phyloP scores from a whole-genome alignment of 2,329 filamentous ascomycete species.

The Pseudopyricularia javanii region DNA sequence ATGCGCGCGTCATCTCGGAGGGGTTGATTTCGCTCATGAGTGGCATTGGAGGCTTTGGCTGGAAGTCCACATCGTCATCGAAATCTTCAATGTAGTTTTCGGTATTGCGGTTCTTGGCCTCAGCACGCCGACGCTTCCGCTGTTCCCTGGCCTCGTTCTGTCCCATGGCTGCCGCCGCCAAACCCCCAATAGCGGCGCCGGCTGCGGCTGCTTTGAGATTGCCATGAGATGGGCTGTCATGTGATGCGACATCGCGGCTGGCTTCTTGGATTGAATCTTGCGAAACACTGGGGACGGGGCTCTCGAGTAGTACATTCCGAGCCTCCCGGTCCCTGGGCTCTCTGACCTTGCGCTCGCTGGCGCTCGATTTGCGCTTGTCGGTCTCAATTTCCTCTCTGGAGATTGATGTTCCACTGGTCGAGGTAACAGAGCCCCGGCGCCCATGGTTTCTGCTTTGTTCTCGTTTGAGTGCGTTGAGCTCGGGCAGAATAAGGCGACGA shows the following conservation, averaged over 20 bases:
- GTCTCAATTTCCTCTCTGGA: conserved; percentile 45
- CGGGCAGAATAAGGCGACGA: conserved; percentile 75
- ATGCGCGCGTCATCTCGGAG: conserved; percentile 79
- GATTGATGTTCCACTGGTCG: conserved; percentile 40
- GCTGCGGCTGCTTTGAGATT: conserved; percentile 30
- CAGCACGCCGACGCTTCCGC: conserved; percentile 38
- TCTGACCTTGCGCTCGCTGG: conserved; percentile 36
- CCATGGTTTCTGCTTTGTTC: conserved; percentile 69
- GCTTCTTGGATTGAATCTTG: conserved; percentile 32
- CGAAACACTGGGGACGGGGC: conserved; percentile 33
- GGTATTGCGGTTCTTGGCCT: conserved; percentile 32
- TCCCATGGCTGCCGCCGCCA: conserved; percentile 19
- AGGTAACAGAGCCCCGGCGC: conserved; percentile 53
- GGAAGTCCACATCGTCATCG: conserved; percentile 31
- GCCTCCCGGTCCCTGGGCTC: conserved; percentile 39
- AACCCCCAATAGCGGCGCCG: conserved; percentile 27
- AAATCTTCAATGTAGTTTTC: conserved; percentile 36
- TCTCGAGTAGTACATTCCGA: conserved; percentile 39
- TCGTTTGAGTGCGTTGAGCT: conserved; percentile 81
- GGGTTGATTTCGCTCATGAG: conserved; percentile 75
- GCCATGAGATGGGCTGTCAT: background rate
- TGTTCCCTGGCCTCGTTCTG: conserved; percentile 31
- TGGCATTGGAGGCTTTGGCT: conserved; percentile 66
- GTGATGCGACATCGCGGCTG: conserved; percentile 26
- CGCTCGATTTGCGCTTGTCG: conserved; percentile 48